These are phyloP conservation scores for Haberlea rhodopensis DNA, from an alignment of 257 asterid genomes.

Conservation along the genomic window DNA sequence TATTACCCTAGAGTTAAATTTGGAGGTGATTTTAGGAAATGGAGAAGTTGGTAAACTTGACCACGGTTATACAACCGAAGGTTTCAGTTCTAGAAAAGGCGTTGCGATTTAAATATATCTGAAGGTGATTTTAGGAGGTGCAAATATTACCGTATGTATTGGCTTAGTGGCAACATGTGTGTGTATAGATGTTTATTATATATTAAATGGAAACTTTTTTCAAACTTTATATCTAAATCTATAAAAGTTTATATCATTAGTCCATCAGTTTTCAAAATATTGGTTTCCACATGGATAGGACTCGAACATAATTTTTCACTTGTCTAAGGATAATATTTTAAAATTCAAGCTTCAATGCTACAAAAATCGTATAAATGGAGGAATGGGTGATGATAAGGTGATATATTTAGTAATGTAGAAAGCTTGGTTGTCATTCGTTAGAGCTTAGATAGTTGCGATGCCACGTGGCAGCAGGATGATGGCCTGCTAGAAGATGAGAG, in stretches of 20 bases:
- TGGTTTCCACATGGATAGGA: background rate
- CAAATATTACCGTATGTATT: too few relatives aligned
- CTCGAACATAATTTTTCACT: background rate
- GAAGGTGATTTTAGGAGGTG: too few relatives aligned
- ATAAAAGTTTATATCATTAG: conserved; percentile 10
- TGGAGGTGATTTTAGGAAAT: too few relatives aligned
- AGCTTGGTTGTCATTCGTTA: conserved; percentile 26
- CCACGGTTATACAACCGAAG: too few relatives aligned
- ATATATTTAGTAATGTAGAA: conserved; percentile 1
- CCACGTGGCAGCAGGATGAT: conserved; percentile 36
- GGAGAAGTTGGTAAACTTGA: too few relatives aligned
- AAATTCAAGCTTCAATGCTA: background rate
- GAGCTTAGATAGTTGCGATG: conserved; percentile 38
- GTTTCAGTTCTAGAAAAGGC: too few relatives aligned
- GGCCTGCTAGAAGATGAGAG: conserved; percentile 28
- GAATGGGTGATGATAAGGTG: background rate
- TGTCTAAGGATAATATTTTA: background rate
- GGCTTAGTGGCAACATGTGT: too few relatives aligned
- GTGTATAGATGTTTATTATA: too few relatives aligned
- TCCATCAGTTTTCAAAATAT: background rate
- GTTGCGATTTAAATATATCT: too few relatives aligned
- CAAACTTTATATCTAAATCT: too few relatives aligned
- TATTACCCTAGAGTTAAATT: too few relatives aligned
- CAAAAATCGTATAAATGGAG: background rate
- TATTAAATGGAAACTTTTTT: too few relatives aligned